A percentile compares a stretch with the other conserved stretches of the same genome.
Evolutionary conservation across 2,329 filamentous ascomycete genomes (phyloP).

Genomic region (Colletotrichum lini): DNA sequence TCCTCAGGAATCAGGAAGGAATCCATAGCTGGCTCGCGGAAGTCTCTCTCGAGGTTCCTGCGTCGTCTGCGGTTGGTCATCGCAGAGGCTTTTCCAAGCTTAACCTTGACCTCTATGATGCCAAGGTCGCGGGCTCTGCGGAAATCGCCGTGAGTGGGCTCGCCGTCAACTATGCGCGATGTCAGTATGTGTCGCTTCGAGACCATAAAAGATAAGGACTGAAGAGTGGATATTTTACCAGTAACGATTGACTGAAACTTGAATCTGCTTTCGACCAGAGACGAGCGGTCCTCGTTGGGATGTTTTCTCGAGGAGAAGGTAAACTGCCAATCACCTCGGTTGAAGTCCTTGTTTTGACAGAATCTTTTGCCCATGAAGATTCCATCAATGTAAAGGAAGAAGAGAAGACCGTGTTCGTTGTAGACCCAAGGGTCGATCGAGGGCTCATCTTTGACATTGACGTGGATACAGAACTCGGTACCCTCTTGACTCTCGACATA

Average conservation of each 20-base stretch:
- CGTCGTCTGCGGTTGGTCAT: neutral
- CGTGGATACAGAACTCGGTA: constrained; percentile 45
- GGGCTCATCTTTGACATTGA: constrained; percentile 35
- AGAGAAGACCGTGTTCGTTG: constrained; percentile 42
- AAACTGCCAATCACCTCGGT: constrained; percentile 15
- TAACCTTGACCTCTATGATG: constrained; percentile 46
- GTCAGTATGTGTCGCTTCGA: neutral
- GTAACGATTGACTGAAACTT: constrained; percentile 49
- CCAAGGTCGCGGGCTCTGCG: constrained; percentile 46
- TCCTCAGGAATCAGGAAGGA: constrained; percentile 50
- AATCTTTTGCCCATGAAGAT: constrained; percentile 37
- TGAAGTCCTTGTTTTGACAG: constrained; percentile 21
- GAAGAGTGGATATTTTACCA: constrained; percentile 41
- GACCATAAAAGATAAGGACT: neutral
- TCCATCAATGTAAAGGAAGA: constrained; percentile 46
- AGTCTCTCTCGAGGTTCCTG: neutral
- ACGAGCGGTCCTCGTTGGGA: constrained; percentile 16
- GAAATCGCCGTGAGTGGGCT: constrained; percentile 38
- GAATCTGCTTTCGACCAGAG: constrained; percentile 43
- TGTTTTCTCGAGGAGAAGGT: constrained; percentile 23
- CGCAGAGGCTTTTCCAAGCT: constrained; percentile 24
- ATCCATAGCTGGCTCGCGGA: constrained; percentile 25
- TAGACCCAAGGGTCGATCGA: constrained; percentile 47
- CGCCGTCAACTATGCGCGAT: constrained; percentile 43
- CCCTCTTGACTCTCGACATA: constrained; percentile 51